A percentile compares a stretch with the other conserved stretches of the same genome.
Evolutionary conservation across 495 filamentous ascomycete genomes (phyloP).

Genomic region (Penicillium ucsense): DNA sequence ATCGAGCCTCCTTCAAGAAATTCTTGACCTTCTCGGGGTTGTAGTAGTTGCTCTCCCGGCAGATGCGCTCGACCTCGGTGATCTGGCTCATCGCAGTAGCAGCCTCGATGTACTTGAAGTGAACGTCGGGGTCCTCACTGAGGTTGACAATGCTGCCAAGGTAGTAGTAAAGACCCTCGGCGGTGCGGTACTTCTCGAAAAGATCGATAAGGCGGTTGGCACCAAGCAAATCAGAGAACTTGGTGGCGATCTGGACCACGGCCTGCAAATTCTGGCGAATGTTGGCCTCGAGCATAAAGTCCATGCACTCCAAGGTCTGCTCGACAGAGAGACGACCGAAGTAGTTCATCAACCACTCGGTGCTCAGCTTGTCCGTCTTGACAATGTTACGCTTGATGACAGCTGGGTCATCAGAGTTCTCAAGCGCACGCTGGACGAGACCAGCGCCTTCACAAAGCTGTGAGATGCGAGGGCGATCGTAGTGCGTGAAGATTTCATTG

Average conservation of each 20-base stretch:
- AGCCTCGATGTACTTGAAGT: conserved; percentile 99
- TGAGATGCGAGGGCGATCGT: conserved; percentile 79
- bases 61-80: conserved; percentile 93
- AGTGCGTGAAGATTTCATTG: conserved; percentile 96
- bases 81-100: conserved; percentile 87
- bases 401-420: conserved; percentile 84
- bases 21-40: conserved; percentile 98
- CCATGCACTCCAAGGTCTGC: conserved; percentile 85
- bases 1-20: conserved; percentile 93
- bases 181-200: conserved; percentile 92
- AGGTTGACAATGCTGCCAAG: conserved; percentile 96
- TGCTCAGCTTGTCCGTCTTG: conserved; percentile 67
- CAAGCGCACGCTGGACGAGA: conserved; percentile 77
- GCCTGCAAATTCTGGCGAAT: conserved; percentile 94
- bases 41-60: conserved; percentile 88
- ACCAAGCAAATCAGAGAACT: conserved; percentile 97
- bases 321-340: conserved; percentile 92
- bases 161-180: conserved; percentile 96
- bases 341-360: conserved; percentile 85
- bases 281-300: conserved; percentile 91
- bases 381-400: conserved; percentile 88
- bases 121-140: conserved; percentile 87
- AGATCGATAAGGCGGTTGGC: conserved; percentile 79
- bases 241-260: conserved; percentile 90
- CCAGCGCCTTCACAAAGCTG: conserved; percentile 86